Evolutionary conservation across 176 grass and related monocot genomes (phyloP).

Genomic region (Ensete ventricosum): DNA sequence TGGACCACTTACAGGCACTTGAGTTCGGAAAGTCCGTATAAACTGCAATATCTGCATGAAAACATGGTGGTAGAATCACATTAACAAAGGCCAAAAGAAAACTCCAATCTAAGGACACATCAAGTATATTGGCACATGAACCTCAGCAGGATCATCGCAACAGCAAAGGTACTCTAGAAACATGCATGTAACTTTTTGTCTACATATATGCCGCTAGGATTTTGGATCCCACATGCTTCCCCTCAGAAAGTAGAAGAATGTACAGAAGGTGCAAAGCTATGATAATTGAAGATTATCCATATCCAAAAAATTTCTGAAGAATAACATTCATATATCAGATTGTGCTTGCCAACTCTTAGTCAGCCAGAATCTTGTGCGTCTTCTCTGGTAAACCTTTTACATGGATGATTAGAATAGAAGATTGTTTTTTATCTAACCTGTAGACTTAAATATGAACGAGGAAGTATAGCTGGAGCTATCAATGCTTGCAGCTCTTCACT

Average conservation of each 20-base stretch:
- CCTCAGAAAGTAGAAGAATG: neutral
- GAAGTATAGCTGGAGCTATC: slow-evolving; percentile 92
- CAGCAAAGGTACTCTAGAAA: slow-evolving; percentile 3
- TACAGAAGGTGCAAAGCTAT: neutral
- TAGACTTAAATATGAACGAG: slow-evolving; percentile 73
- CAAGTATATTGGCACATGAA: no score
- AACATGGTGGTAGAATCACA: neutral
- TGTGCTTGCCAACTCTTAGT: neutral
- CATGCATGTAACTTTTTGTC: neutral
- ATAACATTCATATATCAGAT: neutral
- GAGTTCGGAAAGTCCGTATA: slow-evolving; percentile 69
- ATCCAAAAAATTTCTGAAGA: neutral
- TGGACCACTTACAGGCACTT: slow-evolving; percentile 54
- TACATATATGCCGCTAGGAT: neutral
- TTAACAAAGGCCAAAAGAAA: neutral
- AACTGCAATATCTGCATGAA: slow-evolving; percentile 82
- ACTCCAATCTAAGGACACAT: neutral
- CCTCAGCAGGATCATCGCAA: no score
- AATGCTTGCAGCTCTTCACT: slow-evolving; percentile 80
- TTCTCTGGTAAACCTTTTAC: neutral
- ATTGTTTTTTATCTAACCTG: slow-evolving; percentile 29
- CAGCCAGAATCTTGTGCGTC: neutral
- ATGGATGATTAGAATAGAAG: neutral
- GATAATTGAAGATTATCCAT: neutral
- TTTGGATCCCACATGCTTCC: neutral